Percentiles rank a stretch among this genome's conserved stretches.
phyloP scores from a whole-genome alignment of 2,329 filamentous ascomycete genomes.

The Hymenoscyphus infarciens region DNA sequence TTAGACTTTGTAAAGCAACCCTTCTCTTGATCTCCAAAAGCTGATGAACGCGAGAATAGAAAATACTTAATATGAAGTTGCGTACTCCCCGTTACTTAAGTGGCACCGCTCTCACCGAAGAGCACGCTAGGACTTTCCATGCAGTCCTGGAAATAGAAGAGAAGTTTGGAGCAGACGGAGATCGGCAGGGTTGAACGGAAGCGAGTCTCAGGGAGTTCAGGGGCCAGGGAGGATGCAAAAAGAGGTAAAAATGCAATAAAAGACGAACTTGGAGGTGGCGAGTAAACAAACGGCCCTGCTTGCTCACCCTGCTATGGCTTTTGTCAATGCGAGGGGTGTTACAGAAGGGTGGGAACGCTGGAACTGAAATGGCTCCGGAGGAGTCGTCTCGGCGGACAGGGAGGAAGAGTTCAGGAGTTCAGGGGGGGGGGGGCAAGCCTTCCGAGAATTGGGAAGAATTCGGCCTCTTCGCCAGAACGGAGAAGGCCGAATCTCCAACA shows the following conservation, averaged over 20 bases:
- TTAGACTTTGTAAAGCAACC: constrained; percentile 15
- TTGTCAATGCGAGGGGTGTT: constrained; percentile 19
- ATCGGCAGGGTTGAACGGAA: constrained; percentile 9
- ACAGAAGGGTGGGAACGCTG: constrained; percentile 21
- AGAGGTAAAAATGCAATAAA: constrained; percentile 24
- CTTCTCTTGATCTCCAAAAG: neutral
- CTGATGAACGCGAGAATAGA: constrained; percentile 4
- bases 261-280: constrained; percentile 15
- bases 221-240: constrained; percentile 3
- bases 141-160: constrained; percentile 23
- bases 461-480: neutral
- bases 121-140: constrained; percentile 17
- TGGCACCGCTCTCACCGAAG: constrained; percentile 14
- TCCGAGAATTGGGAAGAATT: neutral
- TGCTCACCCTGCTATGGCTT: neutral
- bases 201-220: constrained; percentile 4
- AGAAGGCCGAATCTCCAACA: neutral
- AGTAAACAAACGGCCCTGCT: constrained; percentile 11
- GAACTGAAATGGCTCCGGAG: constrained; percentile 12
- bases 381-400: constrained; percentile 10
- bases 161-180: constrained; percentile 14
- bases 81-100: constrained; percentile 27
- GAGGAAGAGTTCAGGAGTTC: neutral
- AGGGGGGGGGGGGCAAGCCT: neutral
- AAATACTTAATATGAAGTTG: constrained; percentile 20